These are phyloP conservation scores for Coniferiporia weirii DNA, from an alignment of 1,284 basidiomycete genomes.

Conservation along the genomic window DNA sequence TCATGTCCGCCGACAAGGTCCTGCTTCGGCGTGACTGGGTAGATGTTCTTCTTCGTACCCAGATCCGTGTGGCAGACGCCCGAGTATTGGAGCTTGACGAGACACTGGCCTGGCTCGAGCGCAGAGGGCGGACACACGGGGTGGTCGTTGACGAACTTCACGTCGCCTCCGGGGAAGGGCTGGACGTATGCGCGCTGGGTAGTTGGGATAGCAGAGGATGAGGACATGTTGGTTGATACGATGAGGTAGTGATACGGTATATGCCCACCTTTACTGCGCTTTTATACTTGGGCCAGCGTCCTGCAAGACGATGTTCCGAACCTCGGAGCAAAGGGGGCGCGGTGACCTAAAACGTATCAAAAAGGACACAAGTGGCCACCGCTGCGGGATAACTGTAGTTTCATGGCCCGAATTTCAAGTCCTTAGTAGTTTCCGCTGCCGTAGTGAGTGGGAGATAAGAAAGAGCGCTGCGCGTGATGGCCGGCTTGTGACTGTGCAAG, in stretches of 20 bases:
- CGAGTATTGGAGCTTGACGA: constrained; percentile 72
- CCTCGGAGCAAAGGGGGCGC: too few species aligned
- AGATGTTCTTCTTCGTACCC: constrained; percentile 61
- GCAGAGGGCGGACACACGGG: constrained; percentile 61
- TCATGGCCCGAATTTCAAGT: too few species aligned
- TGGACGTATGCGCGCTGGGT: constrained; percentile 28
- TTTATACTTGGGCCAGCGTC: too few species aligned
- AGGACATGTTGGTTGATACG: constrained; percentile 23
- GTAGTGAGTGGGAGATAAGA: too few species aligned
- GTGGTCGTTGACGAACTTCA: constrained; percentile 29
- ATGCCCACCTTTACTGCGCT: too few species aligned
- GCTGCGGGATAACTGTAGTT: too few species aligned
- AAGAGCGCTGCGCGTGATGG: too few species aligned
- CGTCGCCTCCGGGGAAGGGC: constrained; percentile 18
- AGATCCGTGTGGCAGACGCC: constrained; percentile 80
- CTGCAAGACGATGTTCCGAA: too few species aligned
- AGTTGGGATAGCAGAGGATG: constrained; percentile 22
- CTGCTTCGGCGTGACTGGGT: constrained; percentile 49
- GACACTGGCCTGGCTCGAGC: constrained; percentile 75
- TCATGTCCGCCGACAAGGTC: constrained; percentile 84
- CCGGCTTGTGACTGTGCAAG: too few species aligned
- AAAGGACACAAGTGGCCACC: too few species aligned
- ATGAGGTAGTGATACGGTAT: constrained; percentile 30
- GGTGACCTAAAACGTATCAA: too few species aligned
- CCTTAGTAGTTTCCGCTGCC: too few species aligned